Evolutionary conservation across 805 yeast species (phyloP).

Genomic region (Kuraishia borneana): DNA sequence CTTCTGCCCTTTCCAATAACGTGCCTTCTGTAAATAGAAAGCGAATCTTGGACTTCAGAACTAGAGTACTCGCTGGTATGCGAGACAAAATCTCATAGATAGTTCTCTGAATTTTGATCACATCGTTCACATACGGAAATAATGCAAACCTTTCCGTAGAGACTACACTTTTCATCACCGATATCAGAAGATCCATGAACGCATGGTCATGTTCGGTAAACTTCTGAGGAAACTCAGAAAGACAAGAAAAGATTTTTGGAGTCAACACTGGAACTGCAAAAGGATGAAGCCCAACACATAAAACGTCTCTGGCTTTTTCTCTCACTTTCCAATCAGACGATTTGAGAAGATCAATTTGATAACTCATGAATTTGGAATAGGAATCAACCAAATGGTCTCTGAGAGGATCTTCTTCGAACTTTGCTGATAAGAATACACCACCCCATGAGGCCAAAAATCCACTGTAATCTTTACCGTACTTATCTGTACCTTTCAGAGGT

Average conservation of each 20-base stretch:
- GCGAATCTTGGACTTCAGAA: background rate
- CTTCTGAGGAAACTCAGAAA: constrained; percentile 13
- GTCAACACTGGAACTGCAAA: constrained; percentile 5
- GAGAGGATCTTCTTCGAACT: constrained; percentile 14
- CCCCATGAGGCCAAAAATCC: constrained; percentile 65
- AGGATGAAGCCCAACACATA: constrained; percentile 40
- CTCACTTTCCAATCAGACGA: constrained; percentile 27
- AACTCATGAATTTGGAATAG: constrained; percentile 13
- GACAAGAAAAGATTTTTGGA: constrained; percentile 4
- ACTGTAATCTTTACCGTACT: constrained; percentile 33
- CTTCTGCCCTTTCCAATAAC: background rate
- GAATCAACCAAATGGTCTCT: constrained; percentile 14
- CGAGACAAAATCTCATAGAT: background rate
- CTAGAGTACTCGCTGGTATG: background rate
- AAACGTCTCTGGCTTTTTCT: constrained; percentile 62
- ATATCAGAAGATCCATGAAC: constrained; percentile 16
- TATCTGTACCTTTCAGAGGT: constrained; percentile 5
- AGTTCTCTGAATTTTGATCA: background rate
- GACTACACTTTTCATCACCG: constrained; percentile 16
- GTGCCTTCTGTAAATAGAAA: background rate
- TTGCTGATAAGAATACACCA: constrained; percentile 41
- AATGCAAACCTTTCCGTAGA: constrained; percentile 14
- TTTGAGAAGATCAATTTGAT: constrained; percentile 13
- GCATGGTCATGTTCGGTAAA: constrained; percentile 11
- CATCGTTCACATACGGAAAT: constrained; percentile 10